phyloP scores from a whole-genome alignment of 2,329 filamentous ascomycete species.

The Coniochaeta prunicola region DNA sequence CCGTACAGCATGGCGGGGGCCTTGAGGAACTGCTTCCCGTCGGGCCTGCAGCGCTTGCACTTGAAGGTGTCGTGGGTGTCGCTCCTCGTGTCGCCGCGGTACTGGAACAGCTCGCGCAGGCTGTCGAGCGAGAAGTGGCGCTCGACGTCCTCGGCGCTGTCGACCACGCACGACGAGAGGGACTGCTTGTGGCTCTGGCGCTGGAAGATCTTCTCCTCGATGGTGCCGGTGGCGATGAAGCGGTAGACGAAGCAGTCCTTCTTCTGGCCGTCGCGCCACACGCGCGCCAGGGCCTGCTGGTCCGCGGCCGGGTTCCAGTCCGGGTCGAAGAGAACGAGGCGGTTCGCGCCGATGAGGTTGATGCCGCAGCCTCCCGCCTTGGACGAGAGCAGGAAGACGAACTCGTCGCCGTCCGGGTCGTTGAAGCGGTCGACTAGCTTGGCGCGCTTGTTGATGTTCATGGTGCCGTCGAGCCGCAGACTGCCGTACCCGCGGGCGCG shows the following conservation, averaged over 20 bases:
- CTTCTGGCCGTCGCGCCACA: slow-evolving; percentile 98
- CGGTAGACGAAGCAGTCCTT: slow-evolving; percentile 99
- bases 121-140: slow-evolving; percentile 91
- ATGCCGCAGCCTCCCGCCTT: slow-evolving; percentile 96
- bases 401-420: slow-evolving; percentile 80
- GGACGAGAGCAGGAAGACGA: slow-evolving; percentile 91
- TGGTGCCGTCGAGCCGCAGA: slow-evolving; percentile 87
- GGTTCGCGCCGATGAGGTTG: slow-evolving; percentile 90
- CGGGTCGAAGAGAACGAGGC: slow-evolving; percentile 91
- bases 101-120: slow-evolving; percentile 89
- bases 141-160: slow-evolving; percentile 94
- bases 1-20: slow-evolving; percentile 94
- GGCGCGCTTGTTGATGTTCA: slow-evolving; percentile 95
- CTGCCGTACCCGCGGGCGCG: slow-evolving; percentile 77
- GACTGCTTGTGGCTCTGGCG: slow-evolving; percentile 97
- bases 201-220: slow-evolving; percentile 99
- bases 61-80: slow-evolving; percentile 99
- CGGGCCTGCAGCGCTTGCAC: slow-evolving; percentile 86
- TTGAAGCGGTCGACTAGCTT: slow-evolving; percentile 99
- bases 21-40: slow-evolving; percentile 82
- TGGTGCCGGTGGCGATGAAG: slow-evolving; percentile 97
- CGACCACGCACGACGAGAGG: slow-evolving; percentile 90
- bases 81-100: slow-evolving; percentile 73
- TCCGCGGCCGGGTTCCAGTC: slow-evolving; percentile 98
- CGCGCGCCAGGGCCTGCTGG: slow-evolving; percentile 91